Conservation (phyloP, 371 early-diverging fungal genomes). For the Syncephalastrum sp. region DNA sequence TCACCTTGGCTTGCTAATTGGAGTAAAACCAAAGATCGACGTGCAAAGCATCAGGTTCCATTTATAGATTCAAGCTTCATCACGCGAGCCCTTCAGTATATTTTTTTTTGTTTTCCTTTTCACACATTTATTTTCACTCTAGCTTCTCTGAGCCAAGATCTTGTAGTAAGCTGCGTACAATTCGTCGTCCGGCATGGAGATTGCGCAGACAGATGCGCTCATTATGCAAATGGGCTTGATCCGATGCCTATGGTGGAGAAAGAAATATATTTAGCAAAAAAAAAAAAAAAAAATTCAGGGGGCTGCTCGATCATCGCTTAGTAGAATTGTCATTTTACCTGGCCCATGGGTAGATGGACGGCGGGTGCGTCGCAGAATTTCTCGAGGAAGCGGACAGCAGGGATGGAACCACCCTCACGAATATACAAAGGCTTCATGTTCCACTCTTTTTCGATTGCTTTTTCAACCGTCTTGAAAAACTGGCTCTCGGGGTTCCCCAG, state of each 20-base stretch:
- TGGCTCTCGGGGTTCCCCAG: conserved; percentile 67
- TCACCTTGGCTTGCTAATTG: too few relatives aligned
- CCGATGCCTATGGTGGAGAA: conserved; percentile 49
- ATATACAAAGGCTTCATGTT: conserved; percentile 61
- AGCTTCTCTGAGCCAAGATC: conserved; percentile 5
- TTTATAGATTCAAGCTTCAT: too few relatives aligned
- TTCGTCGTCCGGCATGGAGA: conserved; percentile 65
- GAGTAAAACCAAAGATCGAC: too few relatives aligned
- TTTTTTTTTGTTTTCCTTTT: too few relatives aligned
- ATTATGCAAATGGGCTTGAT: conserved; percentile 80
- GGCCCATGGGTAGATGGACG: conserved; percentile 83
- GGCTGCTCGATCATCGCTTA: not conserved
- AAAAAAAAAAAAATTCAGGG: not conserved
- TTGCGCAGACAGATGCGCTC: conserved; percentile 76
- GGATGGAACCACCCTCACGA: conserved; percentile 84
- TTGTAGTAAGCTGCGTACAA: conserved; percentile 50
- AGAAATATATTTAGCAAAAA: not conserved
- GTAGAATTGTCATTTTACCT: conserved; percentile 28
- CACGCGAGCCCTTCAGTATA: too few relatives aligned
- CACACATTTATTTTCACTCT: too few relatives aligned
- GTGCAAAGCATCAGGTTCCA: too few relatives aligned
- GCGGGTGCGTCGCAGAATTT: conserved; percentile 68
- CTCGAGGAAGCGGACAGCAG: conserved; percentile 82
- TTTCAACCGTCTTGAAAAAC: conserved; percentile 68
- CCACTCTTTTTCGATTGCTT: conserved; percentile 70